phyloP scores from a whole-genome alignment of 1,139 yeast genomes.

The Suhomyces panamericanus region DNA sequence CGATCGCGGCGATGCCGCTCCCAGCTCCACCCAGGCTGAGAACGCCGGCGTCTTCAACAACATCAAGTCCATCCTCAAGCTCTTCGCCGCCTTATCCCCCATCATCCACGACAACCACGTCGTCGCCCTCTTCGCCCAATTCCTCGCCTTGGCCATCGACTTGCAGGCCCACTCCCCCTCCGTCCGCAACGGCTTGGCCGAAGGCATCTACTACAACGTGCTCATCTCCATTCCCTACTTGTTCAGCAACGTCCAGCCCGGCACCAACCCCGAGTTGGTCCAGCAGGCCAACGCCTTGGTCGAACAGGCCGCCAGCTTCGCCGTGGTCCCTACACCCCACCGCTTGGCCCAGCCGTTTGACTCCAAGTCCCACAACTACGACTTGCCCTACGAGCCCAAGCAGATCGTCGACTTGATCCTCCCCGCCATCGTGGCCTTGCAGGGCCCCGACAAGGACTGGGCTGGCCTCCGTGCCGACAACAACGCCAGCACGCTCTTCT shows the following conservation, averaged over 20 bases:
- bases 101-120: constrained; percentile 57
- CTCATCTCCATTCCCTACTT: constrained; percentile 71
- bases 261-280: constrained; percentile 31
- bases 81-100: constrained; percentile 65
- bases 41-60: constrained; percentile 72
- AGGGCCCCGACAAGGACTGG: constrained; percentile 32
- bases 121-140: constrained; percentile 50
- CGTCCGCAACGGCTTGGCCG: constrained; percentile 59
- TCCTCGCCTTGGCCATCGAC: constrained; percentile 57
- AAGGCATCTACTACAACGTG: constrained; percentile 65
- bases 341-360: constrained; percentile 42
- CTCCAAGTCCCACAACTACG: constrained; percentile 31
- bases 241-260: constrained; percentile 41
- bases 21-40: constrained; percentile 14
- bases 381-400: constrained; percentile 55
- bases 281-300: constrained; percentile 46
- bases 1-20: no score
- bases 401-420: constrained; percentile 53
- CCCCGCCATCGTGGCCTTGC: constrained; percentile 50
- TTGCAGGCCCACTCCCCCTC: constrained; percentile 44
- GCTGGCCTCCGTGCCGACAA: constrained; percentile 14
- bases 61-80: constrained; percentile 68
- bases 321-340: constrained; percentile 23
- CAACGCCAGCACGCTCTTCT: constrained; percentile 28
- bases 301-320: constrained; percentile 43